Evolutionary conservation across 2,329 filamentous ascomycete species (phyloP), one percentile per base, ranked within the genome.

Genomic region (Aplosporella prunicola): DNA sequence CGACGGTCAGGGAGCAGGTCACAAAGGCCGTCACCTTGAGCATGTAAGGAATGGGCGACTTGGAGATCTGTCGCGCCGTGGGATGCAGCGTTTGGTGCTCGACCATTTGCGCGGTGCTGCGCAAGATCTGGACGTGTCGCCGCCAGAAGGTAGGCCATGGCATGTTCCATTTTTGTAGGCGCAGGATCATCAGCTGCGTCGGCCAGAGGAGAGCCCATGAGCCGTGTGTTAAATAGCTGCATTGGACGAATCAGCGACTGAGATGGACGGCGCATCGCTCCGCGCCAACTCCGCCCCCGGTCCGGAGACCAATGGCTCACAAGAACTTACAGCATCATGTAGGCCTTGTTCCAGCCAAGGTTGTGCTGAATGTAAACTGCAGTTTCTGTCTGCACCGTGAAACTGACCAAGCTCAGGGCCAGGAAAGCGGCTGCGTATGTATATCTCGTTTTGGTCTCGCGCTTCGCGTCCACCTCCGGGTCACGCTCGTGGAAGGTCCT

Each of bases 261-360:
- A n/a, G n/a, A n/a, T n/a, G n/a, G n/a, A n/a, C n/a, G n/a, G n/a
- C n/a, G n/a, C n/a, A n/a, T n/a, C n/a, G n/a, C n/a, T n/a, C n/a
- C n/a, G n/a, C n/a, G n/a, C n/a, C n/a, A n/a, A n/a, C n/a, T n/a
- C n/a, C n/a, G 27, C 8, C 10, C 10, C 27, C 7, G 9, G 9
- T 16, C 22, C 8, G n/a, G 22, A 7, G 27, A 29, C 27, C 27
- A 29, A 29, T 29, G 9, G 27, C 10, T 8, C 8, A 8, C 7
- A 9, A 14, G 14, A 14, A 58, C 65, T 65, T 65, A 95, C 71
- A 98, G 76, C 91, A 98, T 98, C 69, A 86, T 93, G 66, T 95
- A 98, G n/a, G 91, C 85, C 67, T 98, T 98, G 64, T 93, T 77
- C 91, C 91, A 98, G 45, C 82, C 78, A 45, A 95, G 64, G 43